phyloP scores from a whole-genome alignment of 2,329 filamentous ascomycete genomes.

The Colletotrichum melonis region DNA sequence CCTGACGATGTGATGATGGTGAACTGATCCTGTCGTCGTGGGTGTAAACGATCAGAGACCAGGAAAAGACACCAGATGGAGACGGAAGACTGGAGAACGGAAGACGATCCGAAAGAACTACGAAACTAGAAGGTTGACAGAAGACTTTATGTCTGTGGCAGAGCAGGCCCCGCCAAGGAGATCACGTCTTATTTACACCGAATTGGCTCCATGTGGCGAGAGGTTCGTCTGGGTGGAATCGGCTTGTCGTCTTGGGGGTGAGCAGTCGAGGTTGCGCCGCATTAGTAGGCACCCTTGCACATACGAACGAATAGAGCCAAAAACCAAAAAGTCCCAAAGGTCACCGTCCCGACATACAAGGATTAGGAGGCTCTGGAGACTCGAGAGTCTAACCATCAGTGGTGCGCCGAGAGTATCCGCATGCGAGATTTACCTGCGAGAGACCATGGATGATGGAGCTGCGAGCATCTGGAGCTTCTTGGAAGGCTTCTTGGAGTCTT shows the following conservation, averaged over 20 bases:
- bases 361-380: not conserved
- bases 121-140: not conserved
- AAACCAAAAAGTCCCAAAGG: not conserved
- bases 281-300: not conserved
- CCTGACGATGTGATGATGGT: not conserved
- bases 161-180: constrained; percentile 26
- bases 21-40: not conserved
- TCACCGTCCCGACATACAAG: not conserved
- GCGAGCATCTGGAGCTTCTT: not conserved
- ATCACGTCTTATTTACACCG: constrained; percentile 32
- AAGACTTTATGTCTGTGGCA: constrained; percentile 30
- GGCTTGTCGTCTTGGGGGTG: not conserved
- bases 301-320: not conserved
- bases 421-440: constrained; percentile 4
- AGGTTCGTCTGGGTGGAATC: not conserved
- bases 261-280: constrained; percentile 1
- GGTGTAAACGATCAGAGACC: not conserved
- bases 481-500: not conserved
- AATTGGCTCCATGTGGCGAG: constrained; percentile 34
- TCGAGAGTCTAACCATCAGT: not conserved
- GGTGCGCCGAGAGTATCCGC: constrained; percentile 14
- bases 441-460: too few relatives aligned
- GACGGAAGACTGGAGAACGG: constrained; percentile 3
- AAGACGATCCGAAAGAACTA: not conserved
- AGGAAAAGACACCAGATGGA: not conserved